Conservation (phyloP, 2,329 filamentous ascomycete genomes). For the Mycocentrospora acerina region DNA sequence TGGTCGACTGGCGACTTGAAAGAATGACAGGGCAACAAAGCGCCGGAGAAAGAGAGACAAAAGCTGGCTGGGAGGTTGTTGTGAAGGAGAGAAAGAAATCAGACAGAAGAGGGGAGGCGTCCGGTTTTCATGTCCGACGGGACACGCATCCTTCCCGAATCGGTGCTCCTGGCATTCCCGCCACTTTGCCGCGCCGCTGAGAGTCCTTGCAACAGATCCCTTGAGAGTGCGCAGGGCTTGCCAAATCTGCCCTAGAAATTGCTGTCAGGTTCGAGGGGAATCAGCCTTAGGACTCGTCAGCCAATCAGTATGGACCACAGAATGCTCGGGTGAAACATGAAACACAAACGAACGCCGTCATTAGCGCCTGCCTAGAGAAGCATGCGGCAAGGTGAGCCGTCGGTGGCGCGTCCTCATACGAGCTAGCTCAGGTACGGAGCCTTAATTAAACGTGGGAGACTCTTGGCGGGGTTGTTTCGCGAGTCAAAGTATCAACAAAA, state of each 20-base stretch:
- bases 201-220: conserved; percentile 30
- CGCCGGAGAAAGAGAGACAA: conserved; percentile 34
- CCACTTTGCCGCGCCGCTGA: conserved; percentile 20
- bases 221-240: conserved; percentile 13
- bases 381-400: conserved; percentile 21
- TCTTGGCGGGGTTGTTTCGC: conserved; percentile 1
- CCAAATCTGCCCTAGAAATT: conserved; percentile 15
- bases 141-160: conserved; percentile 12
- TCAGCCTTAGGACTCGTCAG: conserved; percentile 19
- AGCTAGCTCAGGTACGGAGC: conserved; percentile 31
- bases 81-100: conserved; percentile 26
- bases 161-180: conserved; percentile 15
- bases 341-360: conserved; percentile 27
- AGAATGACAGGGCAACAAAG: conserved; percentile 33
- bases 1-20: conserved; percentile 43
- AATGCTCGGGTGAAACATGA: conserved; percentile 28
- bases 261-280: conserved; percentile 20
- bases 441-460: conserved; percentile 25
- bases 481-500: conserved; percentile 5
- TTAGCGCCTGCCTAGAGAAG: conserved; percentile 20
- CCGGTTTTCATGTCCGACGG: conserved; percentile 27
- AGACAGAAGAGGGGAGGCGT: conserved; percentile 10
- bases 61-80: conserved; percentile 28
- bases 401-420: conserved; percentile 32
- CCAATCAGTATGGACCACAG: conserved; percentile 25